A percentile compares a stretch with the other conserved stretches of the same genome.
Evolutionary conservation across 148 eudicot species (phyloP).

Genomic region (Selenicereus undatus): DNA sequence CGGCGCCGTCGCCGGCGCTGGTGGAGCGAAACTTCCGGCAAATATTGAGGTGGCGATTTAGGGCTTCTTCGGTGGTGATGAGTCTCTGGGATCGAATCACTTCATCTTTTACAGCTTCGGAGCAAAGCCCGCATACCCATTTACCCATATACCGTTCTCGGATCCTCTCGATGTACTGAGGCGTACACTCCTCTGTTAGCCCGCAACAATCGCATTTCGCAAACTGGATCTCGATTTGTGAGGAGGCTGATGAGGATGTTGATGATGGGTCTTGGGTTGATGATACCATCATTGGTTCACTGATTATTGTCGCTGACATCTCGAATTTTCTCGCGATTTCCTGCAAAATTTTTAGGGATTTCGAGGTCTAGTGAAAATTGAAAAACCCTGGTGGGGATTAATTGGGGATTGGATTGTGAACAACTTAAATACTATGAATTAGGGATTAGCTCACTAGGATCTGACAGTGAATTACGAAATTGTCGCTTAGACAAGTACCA

Average conservation of each 20-base stretch:
- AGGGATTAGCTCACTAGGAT: background rate
- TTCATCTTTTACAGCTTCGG: slow-evolving; percentile 58
- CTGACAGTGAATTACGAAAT: background rate
- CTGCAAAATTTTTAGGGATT: background rate
- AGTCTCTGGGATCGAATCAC: slow-evolving; percentile 27
- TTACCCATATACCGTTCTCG: slow-evolving; percentile 38
- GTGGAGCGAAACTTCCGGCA: slow-evolving; percentile 30
- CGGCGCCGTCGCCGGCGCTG: slow-evolving; percentile 18
- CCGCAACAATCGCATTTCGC: slow-evolving; percentile 53
- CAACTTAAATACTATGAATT: background rate
- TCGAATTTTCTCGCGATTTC: no score
- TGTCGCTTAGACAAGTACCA: background rate
- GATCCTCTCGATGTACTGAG: slow-evolving; percentile 34
- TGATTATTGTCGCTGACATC: slow-evolving; percentile 15
- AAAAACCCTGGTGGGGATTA: no score
- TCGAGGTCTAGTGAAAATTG: no score
- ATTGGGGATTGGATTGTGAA: background rate
- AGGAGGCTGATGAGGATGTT: background rate
- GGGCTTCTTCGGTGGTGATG: slow-evolving; percentile 41
- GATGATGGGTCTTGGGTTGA: slow-evolving; percentile 2
- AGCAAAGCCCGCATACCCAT: slow-evolving; percentile 59
- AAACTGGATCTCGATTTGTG: slow-evolving; percentile 21
- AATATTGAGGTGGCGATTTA: slow-evolving; percentile 32
- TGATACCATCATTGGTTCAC: slow-evolving; percentile 15
- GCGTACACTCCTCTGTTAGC: slow-evolving; percentile 56